phyloP scores from a whole-genome alignment of 148 eudicot genomes.

The Chenopodium album region DNA sequence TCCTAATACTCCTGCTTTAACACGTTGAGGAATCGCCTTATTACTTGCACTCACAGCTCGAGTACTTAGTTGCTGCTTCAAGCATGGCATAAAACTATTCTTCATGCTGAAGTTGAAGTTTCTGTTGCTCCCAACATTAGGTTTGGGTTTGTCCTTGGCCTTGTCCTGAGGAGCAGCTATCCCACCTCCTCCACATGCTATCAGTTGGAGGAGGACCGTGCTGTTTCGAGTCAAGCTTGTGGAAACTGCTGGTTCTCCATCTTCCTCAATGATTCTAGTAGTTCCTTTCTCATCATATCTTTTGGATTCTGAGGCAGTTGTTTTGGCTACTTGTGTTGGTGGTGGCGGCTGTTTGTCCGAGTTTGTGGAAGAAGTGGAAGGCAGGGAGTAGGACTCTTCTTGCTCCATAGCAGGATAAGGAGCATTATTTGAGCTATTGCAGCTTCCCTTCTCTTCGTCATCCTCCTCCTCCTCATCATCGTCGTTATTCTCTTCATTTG shows the following conservation, averaged over 20 bases:
- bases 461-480: slow-evolving; percentile 23
- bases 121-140: not conserved
- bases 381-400: slow-evolving; percentile 32
- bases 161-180: not conserved
- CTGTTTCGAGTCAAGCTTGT: slow-evolving; percentile 23
- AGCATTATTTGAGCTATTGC: slow-evolving; percentile 34
- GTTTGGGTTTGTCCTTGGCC: slow-evolving; percentile 3
- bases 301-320: not conserved
- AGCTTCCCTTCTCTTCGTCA: slow-evolving; percentile 25
- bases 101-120: slow-evolving; percentile 21
- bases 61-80: slow-evolving; percentile 38
- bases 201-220: slow-evolving; percentile 55
- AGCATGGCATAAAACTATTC: slow-evolving; percentile 38
- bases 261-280: slow-evolving; percentile 4
- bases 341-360: slow-evolving; percentile 28
- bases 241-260: slow-evolving; percentile 12
- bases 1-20: not conserved
- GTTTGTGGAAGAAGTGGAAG: slow-evolving; percentile 34
- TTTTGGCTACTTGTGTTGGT: not conserved
- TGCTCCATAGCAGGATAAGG: slow-evolving; percentile 19
- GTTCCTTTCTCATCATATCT: not conserved
- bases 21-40: not conserved
- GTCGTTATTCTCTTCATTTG: not conserved
- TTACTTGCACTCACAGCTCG: not conserved
- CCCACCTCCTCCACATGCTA: slow-evolving; percentile 64